A percentile compares a stretch with the other conserved stretches of the same genome.
phyloP scores from a whole-genome alignment of 495 filamentous ascomycete genomes.

The Xylaria sp. region DNA sequence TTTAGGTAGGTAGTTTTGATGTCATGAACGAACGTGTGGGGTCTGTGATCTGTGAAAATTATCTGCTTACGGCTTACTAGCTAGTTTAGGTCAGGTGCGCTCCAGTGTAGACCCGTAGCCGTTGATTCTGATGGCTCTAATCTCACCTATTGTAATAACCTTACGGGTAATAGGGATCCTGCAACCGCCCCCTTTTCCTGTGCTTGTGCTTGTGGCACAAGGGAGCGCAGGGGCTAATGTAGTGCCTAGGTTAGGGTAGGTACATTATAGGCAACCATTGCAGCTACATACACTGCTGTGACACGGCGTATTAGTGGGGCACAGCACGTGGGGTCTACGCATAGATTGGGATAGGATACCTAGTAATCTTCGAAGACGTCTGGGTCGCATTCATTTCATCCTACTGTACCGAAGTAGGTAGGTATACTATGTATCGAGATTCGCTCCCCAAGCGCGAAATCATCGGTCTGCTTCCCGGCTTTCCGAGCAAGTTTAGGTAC shows the following conservation, averaged over 20 bases:
- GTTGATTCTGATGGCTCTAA: background rate
- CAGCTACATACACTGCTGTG: no score
- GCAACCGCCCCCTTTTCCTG: background rate
- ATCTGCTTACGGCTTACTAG: background rate
- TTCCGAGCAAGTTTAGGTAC: background rate
- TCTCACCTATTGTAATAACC: background rate
- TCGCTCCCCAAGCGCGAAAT: conserved; percentile 8
- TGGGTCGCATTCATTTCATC: background rate
- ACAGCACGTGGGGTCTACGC: conserved; percentile 4
- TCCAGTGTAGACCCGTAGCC: background rate
- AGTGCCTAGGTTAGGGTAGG: background rate
- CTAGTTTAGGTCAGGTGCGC: background rate
- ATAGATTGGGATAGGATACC: background rate
- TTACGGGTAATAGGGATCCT: background rate
- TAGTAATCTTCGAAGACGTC: background rate
- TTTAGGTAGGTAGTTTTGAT: background rate
- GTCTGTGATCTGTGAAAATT: background rate
- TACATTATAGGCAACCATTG: background rate
- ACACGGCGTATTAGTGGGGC: background rate
- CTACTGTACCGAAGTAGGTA: no score
- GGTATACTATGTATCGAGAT: background rate
- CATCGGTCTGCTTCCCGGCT: background rate
- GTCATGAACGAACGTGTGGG: background rate
- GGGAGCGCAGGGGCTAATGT: background rate
- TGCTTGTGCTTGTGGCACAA: background rate